Base-by-base conservation (phyloP, 352 stramenopile genomes). In the Phytophthora tubulina region DNA sequence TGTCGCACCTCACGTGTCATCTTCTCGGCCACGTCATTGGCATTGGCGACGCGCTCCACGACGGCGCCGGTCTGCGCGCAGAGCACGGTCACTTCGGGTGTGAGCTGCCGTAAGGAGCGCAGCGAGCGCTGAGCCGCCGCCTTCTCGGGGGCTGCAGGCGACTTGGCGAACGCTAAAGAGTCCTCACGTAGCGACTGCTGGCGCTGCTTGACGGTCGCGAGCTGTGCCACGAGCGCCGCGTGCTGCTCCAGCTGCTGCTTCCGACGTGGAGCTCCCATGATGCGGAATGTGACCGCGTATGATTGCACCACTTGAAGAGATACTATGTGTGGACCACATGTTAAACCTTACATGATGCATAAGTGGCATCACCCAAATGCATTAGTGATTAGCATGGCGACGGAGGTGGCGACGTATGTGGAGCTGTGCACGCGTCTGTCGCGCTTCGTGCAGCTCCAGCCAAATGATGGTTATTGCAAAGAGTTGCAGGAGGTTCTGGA, bases 11-110 rank as follows among this genome's bases (percentile, higher is more conserved):
- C 89, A 35, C 82, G 80, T 51, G 90, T 96, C 90, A 97, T 97
- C 71, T 95, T 96, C 60, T 92, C 90, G 6, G 88, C 90, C 9
- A 97, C 86, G n/a, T 97, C 90, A 70, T 97, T 95, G 4, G 90
- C 88, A 46, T 95, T 95, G 11, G 84, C 87, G 46, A 97, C 88
- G 48, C 87, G 86, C 73, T 95, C 86, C 11, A 93, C 90, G 45
- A 96, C 88, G 30, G 88, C 85, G 31, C 86, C 84, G 9, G 90
- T 96, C 67, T 94, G 87, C 30, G 79, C 84, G 48, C 88, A 82
- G 13, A 96, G 81, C 52, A 90, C 78, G 3, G 81, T 88, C 36
- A 93, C 87, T 6, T 92, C 84, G 42, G 88, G 86, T 10, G 85
- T 78, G n/a, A 91, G 64, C 55, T 78, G 73, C 33, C 85, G 74